phyloP scores from a whole-genome alignment of 192 early-diverging fungal species.

The Linnemannia zychae region DNA sequence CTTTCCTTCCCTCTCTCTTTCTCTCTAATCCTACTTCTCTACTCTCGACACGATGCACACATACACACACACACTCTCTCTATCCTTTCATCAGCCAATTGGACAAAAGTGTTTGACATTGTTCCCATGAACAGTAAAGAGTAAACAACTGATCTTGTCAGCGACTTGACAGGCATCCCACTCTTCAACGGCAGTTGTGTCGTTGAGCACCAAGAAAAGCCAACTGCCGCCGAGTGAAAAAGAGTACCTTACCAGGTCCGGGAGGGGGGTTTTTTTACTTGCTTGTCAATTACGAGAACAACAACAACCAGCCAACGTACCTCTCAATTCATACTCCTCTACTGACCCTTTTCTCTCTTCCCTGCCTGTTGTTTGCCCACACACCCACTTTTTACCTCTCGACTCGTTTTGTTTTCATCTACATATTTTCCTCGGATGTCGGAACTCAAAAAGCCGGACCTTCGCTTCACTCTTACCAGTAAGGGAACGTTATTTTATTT shows the following conservation, averaged over 20 bases:
- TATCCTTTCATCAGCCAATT: not conserved
- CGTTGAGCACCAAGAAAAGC: not conserved
- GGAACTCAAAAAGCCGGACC: slow-evolving; percentile 5
- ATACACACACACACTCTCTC: too few relatives aligned
- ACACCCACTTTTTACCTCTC: not conserved
- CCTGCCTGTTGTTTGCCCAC: not conserved
- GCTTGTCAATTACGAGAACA: not conserved
- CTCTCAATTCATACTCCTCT: slow-evolving; percentile 1
- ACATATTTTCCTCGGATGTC: not conserved
- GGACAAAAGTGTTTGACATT: not conserved
- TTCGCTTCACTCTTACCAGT: not conserved
- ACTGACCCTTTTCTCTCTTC: not conserved
- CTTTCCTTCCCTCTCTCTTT: not conserved
- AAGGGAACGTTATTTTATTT: not conserved
- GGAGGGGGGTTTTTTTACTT: not conserved
- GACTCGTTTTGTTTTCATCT: not conserved
- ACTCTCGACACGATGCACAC: not conserved
- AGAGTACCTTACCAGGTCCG: slow-evolving; percentile 5
- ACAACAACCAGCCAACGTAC: not conserved
- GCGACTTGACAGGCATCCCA: too few relatives aligned
- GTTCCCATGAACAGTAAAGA: not conserved
- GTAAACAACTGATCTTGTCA: too few relatives aligned
- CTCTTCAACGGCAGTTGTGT: too few relatives aligned
- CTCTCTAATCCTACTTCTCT: too few relatives aligned
- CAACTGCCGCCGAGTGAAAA: not conserved